phyloP scores from a whole-genome alignment of 2,329 filamentous ascomycete genomes.

The Ophiostoma himal-ulmi region DNA sequence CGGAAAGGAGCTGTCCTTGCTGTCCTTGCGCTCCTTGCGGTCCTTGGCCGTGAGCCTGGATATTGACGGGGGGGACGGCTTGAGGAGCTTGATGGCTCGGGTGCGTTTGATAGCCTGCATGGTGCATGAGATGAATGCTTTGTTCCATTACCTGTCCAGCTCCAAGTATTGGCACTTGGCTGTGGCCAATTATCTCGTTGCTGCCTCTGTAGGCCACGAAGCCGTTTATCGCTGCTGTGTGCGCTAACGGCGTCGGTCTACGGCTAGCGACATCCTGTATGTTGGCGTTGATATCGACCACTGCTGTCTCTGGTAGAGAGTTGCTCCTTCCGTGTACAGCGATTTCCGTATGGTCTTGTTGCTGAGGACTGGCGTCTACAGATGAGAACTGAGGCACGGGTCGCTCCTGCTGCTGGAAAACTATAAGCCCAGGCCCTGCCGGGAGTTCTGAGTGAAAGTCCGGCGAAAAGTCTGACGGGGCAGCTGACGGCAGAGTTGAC shows the following conservation, averaged over 20 bases:
- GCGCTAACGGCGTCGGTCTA: neutral
- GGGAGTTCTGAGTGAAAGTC: neutral
- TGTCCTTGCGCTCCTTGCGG: slow-evolving; percentile 16
- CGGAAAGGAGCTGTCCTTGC: slow-evolving; percentile 14
- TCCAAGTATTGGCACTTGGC: neutral
- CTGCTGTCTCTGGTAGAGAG: neutral
- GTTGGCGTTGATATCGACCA: neutral
- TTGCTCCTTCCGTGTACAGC: neutral
- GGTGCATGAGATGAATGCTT: neutral
- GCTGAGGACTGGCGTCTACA: neutral
- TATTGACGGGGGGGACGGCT: neutral
- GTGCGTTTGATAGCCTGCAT: neutral
- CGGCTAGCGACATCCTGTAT: neutral
- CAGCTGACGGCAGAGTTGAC: neutral
- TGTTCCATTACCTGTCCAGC: neutral
- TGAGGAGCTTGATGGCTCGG: neutral
- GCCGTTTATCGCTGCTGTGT: neutral
- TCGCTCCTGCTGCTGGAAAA: neutral
- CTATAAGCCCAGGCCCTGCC: neutral
- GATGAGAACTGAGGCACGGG: neutral
- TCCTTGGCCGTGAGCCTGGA: neutral
- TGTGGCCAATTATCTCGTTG: neutral
- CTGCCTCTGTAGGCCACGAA: neutral
- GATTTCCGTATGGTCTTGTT: neutral
- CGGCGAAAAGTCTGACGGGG: no score